Conservation (phyloP, 2,329 filamentous ascomycete genomes). For the Xylariaceae sp. region DNA sequence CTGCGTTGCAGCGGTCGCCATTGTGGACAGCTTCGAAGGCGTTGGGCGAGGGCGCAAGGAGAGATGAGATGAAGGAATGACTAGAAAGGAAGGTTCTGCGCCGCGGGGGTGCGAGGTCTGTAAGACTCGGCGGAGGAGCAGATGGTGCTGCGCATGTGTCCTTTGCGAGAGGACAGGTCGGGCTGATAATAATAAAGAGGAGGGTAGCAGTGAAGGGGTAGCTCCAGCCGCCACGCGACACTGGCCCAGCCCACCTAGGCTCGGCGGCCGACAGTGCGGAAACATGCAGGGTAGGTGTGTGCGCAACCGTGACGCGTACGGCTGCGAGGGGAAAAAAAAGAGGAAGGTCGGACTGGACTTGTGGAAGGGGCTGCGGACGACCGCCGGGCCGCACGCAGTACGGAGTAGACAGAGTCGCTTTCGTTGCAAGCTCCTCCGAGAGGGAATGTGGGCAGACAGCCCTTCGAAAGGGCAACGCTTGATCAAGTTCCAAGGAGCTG, state of each 20-base stretch:
- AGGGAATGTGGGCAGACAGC: no score
- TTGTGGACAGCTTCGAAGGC: constrained; percentile 18
- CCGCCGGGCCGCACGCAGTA: no score
- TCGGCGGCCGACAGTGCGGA: constrained; percentile 18
- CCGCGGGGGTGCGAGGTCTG: constrained; percentile 7
- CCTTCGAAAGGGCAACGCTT: no score
- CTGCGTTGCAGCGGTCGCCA: constrained; percentile 33
- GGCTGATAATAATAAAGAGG: no score
- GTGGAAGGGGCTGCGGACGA: background rate
- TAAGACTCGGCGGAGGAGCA: constrained; percentile 14
- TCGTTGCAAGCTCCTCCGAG: no score
- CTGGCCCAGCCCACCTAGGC: constrained; percentile 19
- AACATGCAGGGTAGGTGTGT: constrained; percentile 12
- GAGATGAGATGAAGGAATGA: constrained; percentile 10
- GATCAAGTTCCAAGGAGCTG: no score
- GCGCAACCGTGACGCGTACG: constrained; percentile 6
- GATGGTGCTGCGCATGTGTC: constrained; percentile 15
- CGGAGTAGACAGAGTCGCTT: no score
- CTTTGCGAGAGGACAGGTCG: constrained; percentile 7
- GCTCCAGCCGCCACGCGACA: constrained; percentile 12
- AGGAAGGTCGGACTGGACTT: constrained; percentile 4
- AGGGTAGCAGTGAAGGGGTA: constrained; percentile 1
- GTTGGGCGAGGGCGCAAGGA: constrained; percentile 8
- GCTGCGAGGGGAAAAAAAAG: constrained; percentile 4
- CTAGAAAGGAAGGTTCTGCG: constrained; percentile 6